Evolutionary conservation across 257 asterid genomes (phyloP).

Genomic region (Przewalskia tangutica): DNA sequence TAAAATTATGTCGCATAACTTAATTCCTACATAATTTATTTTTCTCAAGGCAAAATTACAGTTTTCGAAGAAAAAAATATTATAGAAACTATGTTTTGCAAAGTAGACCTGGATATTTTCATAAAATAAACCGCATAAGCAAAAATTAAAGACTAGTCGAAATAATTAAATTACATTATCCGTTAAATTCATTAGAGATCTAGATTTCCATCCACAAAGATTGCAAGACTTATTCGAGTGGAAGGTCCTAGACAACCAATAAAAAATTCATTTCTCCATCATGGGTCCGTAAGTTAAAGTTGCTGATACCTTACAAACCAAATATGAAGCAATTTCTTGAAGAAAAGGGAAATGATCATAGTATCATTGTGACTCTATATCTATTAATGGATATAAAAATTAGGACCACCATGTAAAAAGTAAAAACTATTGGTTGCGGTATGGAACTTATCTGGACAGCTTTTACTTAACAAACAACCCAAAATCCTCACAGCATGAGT

Average conservation of each 20-base stretch:
- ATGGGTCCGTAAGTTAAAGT: background rate
- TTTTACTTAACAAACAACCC: background rate
- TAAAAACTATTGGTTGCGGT: background rate
- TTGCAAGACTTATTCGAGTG: background rate
- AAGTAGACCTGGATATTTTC: too few species aligned
- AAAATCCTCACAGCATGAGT: too few species aligned
- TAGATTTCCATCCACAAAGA: background rate
- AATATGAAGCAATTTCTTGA: slow-evolving; percentile 6
- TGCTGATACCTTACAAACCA: background rate
- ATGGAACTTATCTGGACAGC: slow-evolving; percentile 13
- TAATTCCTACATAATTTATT: too few species aligned
- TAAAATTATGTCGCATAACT: too few species aligned
- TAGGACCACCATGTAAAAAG: background rate
- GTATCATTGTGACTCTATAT: background rate
- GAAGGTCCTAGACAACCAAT: background rate
- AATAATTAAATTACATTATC: too few species aligned
- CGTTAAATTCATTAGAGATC: too few species aligned
- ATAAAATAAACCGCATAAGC: too few species aligned
- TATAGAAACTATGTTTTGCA: too few species aligned
- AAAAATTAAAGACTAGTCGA: too few species aligned
- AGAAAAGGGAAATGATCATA: background rate
- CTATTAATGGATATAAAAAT: background rate
- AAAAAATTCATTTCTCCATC: background rate
- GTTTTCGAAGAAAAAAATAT: too few species aligned
- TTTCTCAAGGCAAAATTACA: too few species aligned